Percentiles rank a stretch among this genome's conserved stretches.
Conservation (phyloP, 163 green algal species). For the Coccomyxa subellipsoidea region DNA sequence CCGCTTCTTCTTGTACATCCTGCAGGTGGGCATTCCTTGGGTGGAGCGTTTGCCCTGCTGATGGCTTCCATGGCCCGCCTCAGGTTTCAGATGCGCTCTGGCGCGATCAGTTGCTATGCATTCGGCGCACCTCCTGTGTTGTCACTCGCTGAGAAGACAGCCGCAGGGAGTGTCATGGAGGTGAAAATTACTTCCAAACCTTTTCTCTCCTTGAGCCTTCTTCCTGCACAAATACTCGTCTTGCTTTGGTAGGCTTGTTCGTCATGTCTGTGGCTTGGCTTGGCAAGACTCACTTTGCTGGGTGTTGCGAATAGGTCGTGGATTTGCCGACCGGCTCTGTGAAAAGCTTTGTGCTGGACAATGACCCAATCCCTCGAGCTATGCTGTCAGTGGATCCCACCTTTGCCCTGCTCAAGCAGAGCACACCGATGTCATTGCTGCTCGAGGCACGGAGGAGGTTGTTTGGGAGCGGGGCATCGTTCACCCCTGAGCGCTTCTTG, state of each 20-base stretch:
- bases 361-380: constrained; percentile 61
- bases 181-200: no score
- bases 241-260: no score
- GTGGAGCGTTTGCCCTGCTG: constrained; percentile 34
- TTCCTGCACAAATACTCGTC: no score
- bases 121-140: constrained; percentile 44
- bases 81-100: background rate
- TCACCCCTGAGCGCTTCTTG: constrained; percentile 51
- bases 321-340: constrained; percentile 19
- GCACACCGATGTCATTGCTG: background rate
- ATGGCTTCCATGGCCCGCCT: constrained; percentile 24
- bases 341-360: constrained; percentile 62
- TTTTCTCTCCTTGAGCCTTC: no score
- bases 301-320: constrained; percentile 40
- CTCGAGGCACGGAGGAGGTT: constrained; percentile 24
- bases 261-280: background rate
- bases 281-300: no score
- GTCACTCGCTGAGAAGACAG: constrained; percentile 15
- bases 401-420: constrained; percentile 39
- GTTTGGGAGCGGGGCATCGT: constrained; percentile 33
- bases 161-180: background rate
- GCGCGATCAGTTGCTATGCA: constrained; percentile 18
- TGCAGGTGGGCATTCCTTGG: constrained; percentile 24
- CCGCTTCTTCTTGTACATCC: background rate
- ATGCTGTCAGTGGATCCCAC: constrained; percentile 64